phyloP scores from a whole-genome alignment of 2,329 filamentous ascomycete genomes.

The Cytospora chrysosperma region DNA sequence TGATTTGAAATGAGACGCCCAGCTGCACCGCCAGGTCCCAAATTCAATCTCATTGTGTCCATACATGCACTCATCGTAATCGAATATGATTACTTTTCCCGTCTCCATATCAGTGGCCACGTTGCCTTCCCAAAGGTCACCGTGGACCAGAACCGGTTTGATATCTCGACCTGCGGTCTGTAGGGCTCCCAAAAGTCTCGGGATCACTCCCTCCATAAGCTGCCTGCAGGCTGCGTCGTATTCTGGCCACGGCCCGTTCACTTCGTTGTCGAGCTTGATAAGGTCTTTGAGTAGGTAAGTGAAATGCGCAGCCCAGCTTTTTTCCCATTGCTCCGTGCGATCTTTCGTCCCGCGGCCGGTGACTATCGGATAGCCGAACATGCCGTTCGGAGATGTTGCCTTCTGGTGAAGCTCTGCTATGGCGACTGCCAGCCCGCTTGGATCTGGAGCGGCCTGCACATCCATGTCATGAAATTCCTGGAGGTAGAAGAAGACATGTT shows the following conservation, averaged over 20 bases:
- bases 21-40: constrained; percentile 14
- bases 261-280: constrained; percentile 1
- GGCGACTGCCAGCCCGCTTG: neutral
- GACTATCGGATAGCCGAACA: constrained; percentile 4
- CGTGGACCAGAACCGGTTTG: neutral
- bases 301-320: constrained; percentile 4
- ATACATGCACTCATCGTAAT: constrained; percentile 13
- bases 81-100: constrained; percentile 2
- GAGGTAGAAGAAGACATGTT: neutral
- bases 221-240: constrained; percentile 4
- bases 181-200: neutral
- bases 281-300: constrained; percentile 1
- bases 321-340: neutral
- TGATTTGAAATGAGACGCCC: constrained; percentile 17
- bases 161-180: constrained; percentile 4
- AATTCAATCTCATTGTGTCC: constrained; percentile 13
- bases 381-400: neutral
- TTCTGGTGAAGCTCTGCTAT: constrained; percentile 12
- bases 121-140: constrained; percentile 14
- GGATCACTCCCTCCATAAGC: constrained; percentile 1
- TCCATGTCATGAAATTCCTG: constrained; percentile 11
- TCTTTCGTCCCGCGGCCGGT: neutral
- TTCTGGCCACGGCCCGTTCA: constrained; percentile 5
- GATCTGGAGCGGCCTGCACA: neutral
- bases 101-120: constrained; percentile 10